These are phyloP conservation scores for Exophiala sideris DNA, from an alignment of 2,329 filamentous ascomycete species.

Conservation along the genomic window DNA sequence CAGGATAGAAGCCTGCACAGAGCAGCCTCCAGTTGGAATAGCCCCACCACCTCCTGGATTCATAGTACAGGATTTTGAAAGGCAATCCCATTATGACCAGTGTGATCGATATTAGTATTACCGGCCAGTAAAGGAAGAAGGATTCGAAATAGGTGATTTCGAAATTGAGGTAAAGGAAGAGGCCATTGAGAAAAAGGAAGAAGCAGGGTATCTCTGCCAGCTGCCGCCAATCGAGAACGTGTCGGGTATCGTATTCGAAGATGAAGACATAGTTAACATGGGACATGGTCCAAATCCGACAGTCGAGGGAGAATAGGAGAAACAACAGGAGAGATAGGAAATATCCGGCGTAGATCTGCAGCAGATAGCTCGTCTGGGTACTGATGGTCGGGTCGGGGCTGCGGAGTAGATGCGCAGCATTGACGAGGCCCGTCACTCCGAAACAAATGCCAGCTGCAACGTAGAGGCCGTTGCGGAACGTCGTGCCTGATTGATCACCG, in stretches of 20 bases:
- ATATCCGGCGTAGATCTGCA: slow-evolving; percentile 88
- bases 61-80: slow-evolving; percentile 67
- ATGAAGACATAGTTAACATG: slow-evolving; percentile 97
- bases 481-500: slow-evolving; percentile 56
- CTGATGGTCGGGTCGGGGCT: slow-evolving; percentile 49
- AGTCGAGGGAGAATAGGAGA: slow-evolving; percentile 79
- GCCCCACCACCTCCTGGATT: slow-evolving; percentile 78
- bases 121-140: slow-evolving; percentile 82
- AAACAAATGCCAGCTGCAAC: slow-evolving; percentile 68
- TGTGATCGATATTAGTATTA: slow-evolving; percentile 70
- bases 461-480: slow-evolving; percentile 62
- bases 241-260: slow-evolving; percentile 88
- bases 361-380: slow-evolving; percentile 61
- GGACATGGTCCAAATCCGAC: slow-evolving; percentile 73
- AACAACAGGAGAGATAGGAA: slow-evolving; percentile 80
- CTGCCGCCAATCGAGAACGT: slow-evolving; percentile 85
- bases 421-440: slow-evolving; percentile 61
- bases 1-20: slow-evolving; percentile 81
- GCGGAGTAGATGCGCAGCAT: slow-evolving; percentile 52
- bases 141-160: slow-evolving; percentile 60
- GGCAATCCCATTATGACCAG: slow-evolving; percentile 71
- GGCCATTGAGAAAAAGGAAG: slow-evolving; percentile 69
- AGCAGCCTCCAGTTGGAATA: slow-evolving; percentile 88
- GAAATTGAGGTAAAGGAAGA: slow-evolving; percentile 90
- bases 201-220: slow-evolving; percentile 82